Conservation (phyloP, 1,284 basidiomycete genomes). For the Rugiboletus extremiorientalis region DNA sequence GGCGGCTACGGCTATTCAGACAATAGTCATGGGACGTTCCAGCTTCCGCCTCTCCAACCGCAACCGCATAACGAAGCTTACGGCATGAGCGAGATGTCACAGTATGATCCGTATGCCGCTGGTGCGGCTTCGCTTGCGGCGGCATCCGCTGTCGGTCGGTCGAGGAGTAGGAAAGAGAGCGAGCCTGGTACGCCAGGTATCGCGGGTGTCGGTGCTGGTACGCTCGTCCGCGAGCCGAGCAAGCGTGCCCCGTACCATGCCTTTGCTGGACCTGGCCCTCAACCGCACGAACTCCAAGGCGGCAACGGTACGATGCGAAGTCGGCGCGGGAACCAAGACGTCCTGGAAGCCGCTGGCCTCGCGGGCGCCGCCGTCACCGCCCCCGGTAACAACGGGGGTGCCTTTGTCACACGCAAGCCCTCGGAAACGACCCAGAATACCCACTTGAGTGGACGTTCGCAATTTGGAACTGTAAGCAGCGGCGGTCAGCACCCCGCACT, state of each 20-base stretch:
- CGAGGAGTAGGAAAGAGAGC: conserved; percentile 35
- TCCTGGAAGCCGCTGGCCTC: conserved; percentile 32
- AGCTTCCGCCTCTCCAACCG: conserved; percentile 47
- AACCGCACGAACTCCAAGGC: conserved; percentile 11
- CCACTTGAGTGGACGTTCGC: conserved; percentile 23
- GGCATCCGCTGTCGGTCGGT: conserved; percentile 18
- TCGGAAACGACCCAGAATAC: conserved; percentile 27
- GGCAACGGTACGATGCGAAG: conserved; percentile 12
- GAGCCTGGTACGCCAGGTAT: conserved; percentile 38
- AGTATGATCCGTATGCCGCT: conserved; percentile 39
- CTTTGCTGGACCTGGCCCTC: conserved; percentile 39
- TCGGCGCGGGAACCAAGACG: conserved; percentile 25
- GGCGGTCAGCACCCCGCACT: conserved; percentile 14
- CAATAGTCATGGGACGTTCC: conserved; percentile 60
- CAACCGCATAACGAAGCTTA: conserved; percentile 45
- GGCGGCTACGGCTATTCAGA: conserved; percentile 51
- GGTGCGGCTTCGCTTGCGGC: conserved; percentile 45
- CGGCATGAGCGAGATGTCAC: conserved; percentile 51
- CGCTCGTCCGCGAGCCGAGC: conserved; percentile 38
- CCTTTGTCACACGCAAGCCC: conserved; percentile 19
- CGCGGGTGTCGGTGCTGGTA: conserved; percentile 38
- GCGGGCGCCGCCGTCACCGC: conserved; percentile 18
- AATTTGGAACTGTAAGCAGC: conserved; percentile 21
- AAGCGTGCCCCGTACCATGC: conserved; percentile 48
- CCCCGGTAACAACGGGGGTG: conserved; percentile 3